Evolutionary conservation across 495 filamentous ascomycete genomes (phyloP), one percentile per base, ranked within the genome.

Genomic region (Halenospora varia): DNA sequence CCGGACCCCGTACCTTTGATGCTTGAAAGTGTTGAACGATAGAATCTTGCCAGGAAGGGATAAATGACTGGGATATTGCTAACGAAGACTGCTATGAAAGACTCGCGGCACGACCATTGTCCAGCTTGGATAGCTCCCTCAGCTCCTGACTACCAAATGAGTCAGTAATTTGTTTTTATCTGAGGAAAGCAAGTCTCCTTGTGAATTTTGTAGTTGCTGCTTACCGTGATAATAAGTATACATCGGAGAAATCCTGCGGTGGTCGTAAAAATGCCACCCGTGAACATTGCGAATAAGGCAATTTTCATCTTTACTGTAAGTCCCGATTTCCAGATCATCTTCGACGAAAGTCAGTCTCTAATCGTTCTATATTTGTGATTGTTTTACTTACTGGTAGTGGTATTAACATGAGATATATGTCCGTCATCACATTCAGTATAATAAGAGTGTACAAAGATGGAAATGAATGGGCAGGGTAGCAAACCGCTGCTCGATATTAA

Each of bases 61-160:
- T 82, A 82, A 35, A 86, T 71, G 77, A 85, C 83, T 6, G 83
- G 83, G 19, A 79, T 64, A 64, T 85, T 86, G 58, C 77, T 77
- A 52, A 85, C 75, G 23, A 84, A 64, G 25, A 84, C 75, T 1
- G 79, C 81, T 49, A 85, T 79, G 60, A 86, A 85, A 35, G 81
- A 83, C 60, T 85, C 83, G 48, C 82, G 81, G 58, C 80, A 77
- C 49, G 83, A 81, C 83, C 83, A 86, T 70, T 73, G 76, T 40
- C 82, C 81, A 8, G 80, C 79, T 72, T 82, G 75, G 15, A 25
- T 41, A 2, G 6, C 51, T 11, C 26, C 68, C 57, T 48, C 20
- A 53, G 15, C 17, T 54, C 71, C 63, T 61, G 81, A 79, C 2
- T 77, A 82, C n/a, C n/a, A n/a, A n/a, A n/a, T n/a, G n/a, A n/a